Percentiles rank a stretch among this genome's conserved stretches.
These are phyloP conservation scores for Colletotrichum sp. DNA, from an alignment of 2,329 filamentous ascomycete genomes.

Conservation along the genomic window DNA sequence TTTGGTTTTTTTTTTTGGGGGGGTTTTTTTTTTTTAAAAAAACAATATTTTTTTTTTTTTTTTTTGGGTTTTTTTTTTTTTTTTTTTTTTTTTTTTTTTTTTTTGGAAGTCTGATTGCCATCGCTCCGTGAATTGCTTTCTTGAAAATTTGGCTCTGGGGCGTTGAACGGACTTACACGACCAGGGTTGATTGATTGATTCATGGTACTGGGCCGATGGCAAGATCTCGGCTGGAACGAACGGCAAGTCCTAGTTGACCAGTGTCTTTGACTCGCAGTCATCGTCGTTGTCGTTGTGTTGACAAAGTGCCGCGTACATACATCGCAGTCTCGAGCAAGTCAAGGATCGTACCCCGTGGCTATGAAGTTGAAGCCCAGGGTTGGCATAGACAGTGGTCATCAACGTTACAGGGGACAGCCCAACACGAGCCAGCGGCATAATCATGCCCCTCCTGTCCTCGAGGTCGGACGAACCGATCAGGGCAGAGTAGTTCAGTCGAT, in stretches of 20 bases:
- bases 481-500: neutral
- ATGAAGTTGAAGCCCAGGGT: neutral
- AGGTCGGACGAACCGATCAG: constrained; percentile 11
- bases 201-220: neutral
- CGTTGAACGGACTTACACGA: neutral
- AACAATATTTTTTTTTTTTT: neutral
- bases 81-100: neutral
- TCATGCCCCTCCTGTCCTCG: neutral
- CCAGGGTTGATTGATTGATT: neutral
- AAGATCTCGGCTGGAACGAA: neutral
- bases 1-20: too few species aligned
- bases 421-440: neutral
- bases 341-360: neutral
- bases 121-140: neutral
- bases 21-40: too few species aligned
- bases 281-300: neutral
- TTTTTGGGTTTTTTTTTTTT: too few species aligned
- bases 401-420: neutral
- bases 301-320: neutral
- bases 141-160: neutral
- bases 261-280: neutral
- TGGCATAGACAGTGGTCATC: neutral
- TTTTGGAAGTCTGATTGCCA: neutral
- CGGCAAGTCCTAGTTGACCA: neutral
- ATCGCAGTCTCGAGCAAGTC: neutral